Conservation (phyloP, 2,329 filamentous ascomycete genomes). For the Ophiobolus disseminans region DNA sequence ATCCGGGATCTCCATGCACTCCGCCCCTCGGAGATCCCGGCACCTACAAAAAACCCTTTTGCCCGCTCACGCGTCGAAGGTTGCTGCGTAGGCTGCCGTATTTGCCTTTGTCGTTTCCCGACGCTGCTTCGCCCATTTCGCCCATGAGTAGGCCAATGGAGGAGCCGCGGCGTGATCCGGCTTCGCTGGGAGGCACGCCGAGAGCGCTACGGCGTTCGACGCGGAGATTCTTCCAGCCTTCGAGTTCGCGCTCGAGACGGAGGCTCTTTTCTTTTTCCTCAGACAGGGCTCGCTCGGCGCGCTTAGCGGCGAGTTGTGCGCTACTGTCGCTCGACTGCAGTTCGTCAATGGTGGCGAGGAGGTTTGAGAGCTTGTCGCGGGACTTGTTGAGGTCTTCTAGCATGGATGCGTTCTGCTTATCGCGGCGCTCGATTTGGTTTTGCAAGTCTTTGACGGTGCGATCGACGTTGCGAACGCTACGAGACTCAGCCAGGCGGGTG, state of each 20-base stretch:
- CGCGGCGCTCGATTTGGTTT: constrained; percentile 88
- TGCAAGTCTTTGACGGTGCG: constrained; percentile 93
- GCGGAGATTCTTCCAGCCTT: constrained; percentile 76
- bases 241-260: constrained; percentile 85
- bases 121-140: constrained; percentile 43
- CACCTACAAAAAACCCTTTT: constrained; percentile 60
- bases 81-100: constrained; percentile 40
- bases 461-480: constrained; percentile 90
- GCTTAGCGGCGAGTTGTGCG: constrained; percentile 79
- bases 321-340: constrained; percentile 86
- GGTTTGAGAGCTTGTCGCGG: constrained; percentile 88
- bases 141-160: constrained; percentile 50
- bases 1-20: constrained; percentile 40
- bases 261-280: constrained; percentile 85
- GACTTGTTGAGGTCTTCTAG: constrained; percentile 83
- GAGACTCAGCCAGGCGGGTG: constrained; percentile 79
- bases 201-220: constrained; percentile 61
- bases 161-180: constrained; percentile 52
- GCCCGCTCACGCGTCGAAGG: constrained; percentile 54
- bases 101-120: constrained; percentile 39
- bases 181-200: constrained; percentile 48
- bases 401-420: constrained; percentile 82
- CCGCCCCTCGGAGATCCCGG: constrained; percentile 41
- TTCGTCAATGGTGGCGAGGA: constrained; percentile 91
- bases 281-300: constrained; percentile 86